These are phyloP conservation scores for Trichosanthes cucumerina DNA, from an alignment of 306 rosid genomes.

Conservation along the genomic window DNA sequence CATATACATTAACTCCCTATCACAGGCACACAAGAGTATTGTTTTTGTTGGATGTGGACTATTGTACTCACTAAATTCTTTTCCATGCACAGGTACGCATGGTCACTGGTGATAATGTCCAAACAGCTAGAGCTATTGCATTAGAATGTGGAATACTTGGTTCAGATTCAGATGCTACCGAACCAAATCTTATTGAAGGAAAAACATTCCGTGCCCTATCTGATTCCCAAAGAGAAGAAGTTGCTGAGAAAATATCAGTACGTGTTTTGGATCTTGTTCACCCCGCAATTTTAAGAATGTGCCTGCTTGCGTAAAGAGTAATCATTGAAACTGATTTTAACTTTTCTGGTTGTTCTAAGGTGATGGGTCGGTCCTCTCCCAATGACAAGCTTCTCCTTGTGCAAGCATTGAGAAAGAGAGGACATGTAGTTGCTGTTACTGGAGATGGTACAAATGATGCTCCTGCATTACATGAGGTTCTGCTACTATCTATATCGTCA, in stretches of 20 bases:
- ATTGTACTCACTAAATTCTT: background rate
- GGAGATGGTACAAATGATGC: constrained; percentile 97
- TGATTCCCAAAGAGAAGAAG: constrained; percentile 36
- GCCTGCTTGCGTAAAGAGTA: background rate
- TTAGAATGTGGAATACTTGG: constrained; percentile 81
- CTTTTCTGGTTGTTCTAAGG: constrained; percentile 29
- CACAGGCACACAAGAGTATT: background rate
- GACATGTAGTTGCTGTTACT: constrained; percentile 81
- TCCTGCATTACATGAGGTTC: constrained; percentile 87
- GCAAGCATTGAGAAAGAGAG: constrained; percentile 74
- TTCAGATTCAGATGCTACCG: constrained; percentile 39
- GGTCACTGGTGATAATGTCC: constrained; percentile 91
- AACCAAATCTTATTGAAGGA: constrained; percentile 73
- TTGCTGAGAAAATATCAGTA: constrained; percentile 63
- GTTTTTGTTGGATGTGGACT: background rate
- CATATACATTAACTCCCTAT: background rate
- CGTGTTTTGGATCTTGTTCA: background rate
- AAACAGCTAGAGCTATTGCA: constrained; percentile 91
- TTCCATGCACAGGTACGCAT: constrained; percentile 49
- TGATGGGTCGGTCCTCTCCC: constrained; percentile 93
- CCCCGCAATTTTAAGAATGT: background rate
- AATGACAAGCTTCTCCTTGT: constrained; percentile 86
- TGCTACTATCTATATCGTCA: background rate
- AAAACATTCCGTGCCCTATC: constrained; percentile 53
- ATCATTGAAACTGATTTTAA: background rate